These are phyloP conservation scores for Sugiyamaella novakii DNA, from an alignment of 1,139 yeast species.

Conservation along the genomic window DNA sequence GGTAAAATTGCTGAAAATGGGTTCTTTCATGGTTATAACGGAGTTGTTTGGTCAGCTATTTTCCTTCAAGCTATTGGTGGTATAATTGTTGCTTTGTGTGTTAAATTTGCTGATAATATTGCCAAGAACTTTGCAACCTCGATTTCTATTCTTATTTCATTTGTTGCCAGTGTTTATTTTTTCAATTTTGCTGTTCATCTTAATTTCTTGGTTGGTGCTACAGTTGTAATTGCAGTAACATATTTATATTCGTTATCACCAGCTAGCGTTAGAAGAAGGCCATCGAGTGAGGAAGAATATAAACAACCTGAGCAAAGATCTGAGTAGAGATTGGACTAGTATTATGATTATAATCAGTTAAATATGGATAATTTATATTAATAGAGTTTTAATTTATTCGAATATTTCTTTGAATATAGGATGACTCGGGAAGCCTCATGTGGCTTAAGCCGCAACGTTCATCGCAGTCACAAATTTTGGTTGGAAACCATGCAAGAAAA, in stretches of 20 bases:
- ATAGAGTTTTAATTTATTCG: too few relatives aligned
- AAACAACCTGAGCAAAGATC: conserved; percentile 14
- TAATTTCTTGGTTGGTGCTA: conserved; percentile 44
- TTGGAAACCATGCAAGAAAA: not conserved
- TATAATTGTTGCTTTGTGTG: conserved; percentile 47
- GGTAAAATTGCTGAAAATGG: conserved; percentile 41
- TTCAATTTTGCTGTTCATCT: conserved; percentile 43
- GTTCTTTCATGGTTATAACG: conserved; percentile 46
- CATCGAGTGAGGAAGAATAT: conserved; percentile 14
- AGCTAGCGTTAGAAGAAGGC: conserved; percentile 4
- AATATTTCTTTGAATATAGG: too few relatives aligned
- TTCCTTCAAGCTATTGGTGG: conserved; percentile 48
- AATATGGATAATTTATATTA: not conserved
- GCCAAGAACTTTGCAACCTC: conserved; percentile 50
- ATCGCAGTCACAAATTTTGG: not conserved
- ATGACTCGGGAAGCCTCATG: too few relatives aligned
- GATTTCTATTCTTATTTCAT: conserved; percentile 46
- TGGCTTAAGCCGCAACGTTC: too few relatives aligned
- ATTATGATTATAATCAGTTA: too few relatives aligned
- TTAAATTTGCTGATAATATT: conserved; percentile 48
- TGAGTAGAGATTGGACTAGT: too few relatives aligned
- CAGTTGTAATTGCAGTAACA: conserved; percentile 45
- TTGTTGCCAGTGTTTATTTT: conserved; percentile 43
- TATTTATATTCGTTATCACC: conserved; percentile 38
- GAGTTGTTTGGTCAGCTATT: conserved; percentile 45